Percentiles rank a stretch among this genome's conserved stretches.
Evolutionary conservation across 495 filamentous ascomycete genomes (phyloP).

Genomic region (Pseudomonodictys pantanalensis): DNA sequence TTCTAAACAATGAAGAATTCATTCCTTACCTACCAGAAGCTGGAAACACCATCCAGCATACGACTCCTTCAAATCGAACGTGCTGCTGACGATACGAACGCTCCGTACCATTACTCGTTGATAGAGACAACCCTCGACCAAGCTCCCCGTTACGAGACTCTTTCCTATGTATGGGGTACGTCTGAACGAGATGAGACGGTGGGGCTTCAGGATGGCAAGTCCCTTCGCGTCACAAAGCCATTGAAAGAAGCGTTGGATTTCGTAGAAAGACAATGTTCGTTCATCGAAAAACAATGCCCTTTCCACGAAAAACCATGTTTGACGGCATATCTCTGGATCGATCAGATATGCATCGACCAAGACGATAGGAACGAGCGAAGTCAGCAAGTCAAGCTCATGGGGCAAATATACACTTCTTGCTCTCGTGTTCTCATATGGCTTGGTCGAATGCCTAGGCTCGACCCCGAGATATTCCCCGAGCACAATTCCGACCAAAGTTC

Average conservation of each 20-base stretch:
- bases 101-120: constrained; percentile 5
- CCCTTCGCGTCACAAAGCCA: not conserved
- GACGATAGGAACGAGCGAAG: not conserved
- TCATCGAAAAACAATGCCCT: too few relatives aligned
- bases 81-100: not conserved
- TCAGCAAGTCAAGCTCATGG: constrained; percentile 9
- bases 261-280: not conserved
- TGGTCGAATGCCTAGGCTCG: not conserved
- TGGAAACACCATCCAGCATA: not conserved
- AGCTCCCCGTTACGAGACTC: constrained; percentile 7
- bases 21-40: not conserved
- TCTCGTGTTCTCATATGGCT: constrained; percentile 16
- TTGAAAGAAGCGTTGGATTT: not conserved
- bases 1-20: not conserved
- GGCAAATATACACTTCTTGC: constrained; percentile 7
- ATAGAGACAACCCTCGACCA: not conserved
- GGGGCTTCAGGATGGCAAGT: not conserved
- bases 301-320: too few relatives aligned
- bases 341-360: constrained; percentile 15
- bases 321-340: constrained; percentile 11
- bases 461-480: not conserved
- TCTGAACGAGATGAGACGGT: not conserved
- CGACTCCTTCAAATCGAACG: constrained; percentile 1
- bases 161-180: constrained; percentile 16
- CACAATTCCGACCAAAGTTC: not conserved